Evolutionary conservation across 1,284 basidiomycete genomes (phyloP).

Genomic region (Microbotryum saponariae): DNA sequence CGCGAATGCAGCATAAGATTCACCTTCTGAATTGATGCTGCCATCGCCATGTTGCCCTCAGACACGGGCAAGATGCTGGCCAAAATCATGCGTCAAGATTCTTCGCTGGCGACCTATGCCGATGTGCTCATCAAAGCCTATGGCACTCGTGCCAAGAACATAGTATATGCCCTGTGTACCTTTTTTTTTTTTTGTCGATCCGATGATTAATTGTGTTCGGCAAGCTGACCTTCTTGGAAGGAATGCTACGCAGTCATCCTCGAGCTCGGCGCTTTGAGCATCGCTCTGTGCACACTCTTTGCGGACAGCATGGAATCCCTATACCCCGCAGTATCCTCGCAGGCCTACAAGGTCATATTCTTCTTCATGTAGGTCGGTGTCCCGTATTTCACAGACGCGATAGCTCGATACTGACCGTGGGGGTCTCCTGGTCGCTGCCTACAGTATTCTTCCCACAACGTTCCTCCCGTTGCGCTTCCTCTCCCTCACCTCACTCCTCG

Average conservation of each 20-base stretch:
- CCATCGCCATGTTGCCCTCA: neutral
- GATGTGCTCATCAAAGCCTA: constrained; percentile 84
- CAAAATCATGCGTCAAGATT: constrained; percentile 61
- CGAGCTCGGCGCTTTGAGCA: constrained; percentile 39
- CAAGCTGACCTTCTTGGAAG: neutral
- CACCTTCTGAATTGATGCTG: neutral
- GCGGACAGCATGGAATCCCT: constrained; percentile 74
- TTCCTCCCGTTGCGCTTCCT: constrained; percentile 75
- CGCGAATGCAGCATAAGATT: neutral
- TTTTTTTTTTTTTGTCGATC: constrained; percentile 12
- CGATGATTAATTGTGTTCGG: constrained; percentile 1
- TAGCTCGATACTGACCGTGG: neutral
- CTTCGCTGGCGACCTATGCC: constrained; percentile 67
- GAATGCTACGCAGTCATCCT: constrained; percentile 16
- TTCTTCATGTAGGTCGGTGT: constrained; percentile 55
- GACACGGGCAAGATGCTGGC: constrained; percentile 75
- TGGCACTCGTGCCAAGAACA: constrained; percentile 58
- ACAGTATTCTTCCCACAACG: constrained; percentile 68
- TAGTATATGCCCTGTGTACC: constrained; percentile 65
- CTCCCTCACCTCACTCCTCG: constrained; percentile 76
- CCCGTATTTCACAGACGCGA: neutral
- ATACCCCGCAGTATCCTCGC: constrained; percentile 57
- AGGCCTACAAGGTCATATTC: constrained; percentile 67
- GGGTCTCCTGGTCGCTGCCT: neutral
- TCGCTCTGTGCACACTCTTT: constrained; percentile 74